phyloP scores from a whole-genome alignment of 2,329 filamentous ascomycete species.

The Trichoderma simmonsii region DNA sequence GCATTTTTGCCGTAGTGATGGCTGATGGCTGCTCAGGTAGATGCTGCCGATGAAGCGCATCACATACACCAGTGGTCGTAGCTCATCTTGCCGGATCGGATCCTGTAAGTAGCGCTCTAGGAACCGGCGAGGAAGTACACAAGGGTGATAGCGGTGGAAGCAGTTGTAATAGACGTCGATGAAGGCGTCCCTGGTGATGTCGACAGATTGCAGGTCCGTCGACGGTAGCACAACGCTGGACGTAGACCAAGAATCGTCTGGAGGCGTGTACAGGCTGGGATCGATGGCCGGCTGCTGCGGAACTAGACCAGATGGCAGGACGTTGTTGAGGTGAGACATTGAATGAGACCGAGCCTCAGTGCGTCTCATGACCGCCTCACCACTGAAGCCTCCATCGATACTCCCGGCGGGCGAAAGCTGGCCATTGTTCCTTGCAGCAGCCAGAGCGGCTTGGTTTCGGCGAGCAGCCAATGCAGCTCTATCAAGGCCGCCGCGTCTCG shows the following conservation, averaged over 20 bases:
- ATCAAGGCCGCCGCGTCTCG: slow-evolving; percentile 44
- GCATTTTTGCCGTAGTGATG: not conserved
- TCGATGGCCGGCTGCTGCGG: not conserved
- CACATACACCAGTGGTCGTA: slow-evolving; percentile 26
- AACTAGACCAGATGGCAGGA: not conserved
- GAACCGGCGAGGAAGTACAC: slow-evolving; percentile 24
- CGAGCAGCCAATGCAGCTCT: slow-evolving; percentile 28
- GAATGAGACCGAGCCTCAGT: not conserved
- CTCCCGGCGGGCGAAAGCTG: not conserved
- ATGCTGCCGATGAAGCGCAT: slow-evolving; percentile 36
- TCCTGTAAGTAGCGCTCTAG: slow-evolving; percentile 20
- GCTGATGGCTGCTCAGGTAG: slow-evolving; percentile 26
- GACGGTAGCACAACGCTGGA: not conserved
- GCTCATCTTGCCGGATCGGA: not conserved
- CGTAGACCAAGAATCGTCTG: slow-evolving; percentile 2
- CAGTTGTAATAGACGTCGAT: slow-evolving; percentile 35
- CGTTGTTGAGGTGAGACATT: not conserved
- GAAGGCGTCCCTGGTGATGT: slow-evolving; percentile 24
- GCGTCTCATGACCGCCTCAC: not conserved
- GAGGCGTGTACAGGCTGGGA: slow-evolving; percentile 10
- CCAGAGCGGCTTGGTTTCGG: slow-evolving; percentile 26
- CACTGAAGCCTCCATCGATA: not conserved
- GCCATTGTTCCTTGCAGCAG: not conserved
- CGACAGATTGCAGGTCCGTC: slow-evolving; percentile 2
- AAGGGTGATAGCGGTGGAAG: slow-evolving; percentile 36